Evolutionary conservation across 257 asterid species (phyloP), one percentile per base, ranked within the genome.

Genomic region (Hygrophila difformis): DNA sequence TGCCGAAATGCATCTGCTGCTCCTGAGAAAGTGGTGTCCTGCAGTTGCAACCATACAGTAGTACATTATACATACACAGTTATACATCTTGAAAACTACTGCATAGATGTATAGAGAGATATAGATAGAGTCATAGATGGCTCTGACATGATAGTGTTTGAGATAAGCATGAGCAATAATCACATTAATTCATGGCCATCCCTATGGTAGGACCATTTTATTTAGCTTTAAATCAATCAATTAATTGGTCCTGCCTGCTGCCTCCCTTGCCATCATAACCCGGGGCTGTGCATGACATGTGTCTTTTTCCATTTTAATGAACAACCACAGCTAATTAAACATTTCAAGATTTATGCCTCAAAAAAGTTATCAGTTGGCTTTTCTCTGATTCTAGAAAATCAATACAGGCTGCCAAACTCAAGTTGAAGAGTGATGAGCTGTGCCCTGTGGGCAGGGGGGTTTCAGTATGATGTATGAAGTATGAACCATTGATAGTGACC

Each of bases 1-100:
- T n/a, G 79, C 47, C 66, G 92, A 78, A 76, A 71, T 59, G 69
- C 72, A 70, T 63, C 73, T 54, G 59, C 89, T 57, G 61, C 89
- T 59, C 87, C 78, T 53, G 93, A 66, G 70, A 77, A 79, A 64
- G 69, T 66, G 65, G 68, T 64, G 68, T 78, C 93, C 91, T 81
- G 91, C n/a, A n/a, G n/a, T 59, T 67, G 23, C 79, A 68, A 53
- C 71, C 70, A 67, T 42, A 69, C 60, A 51, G 42, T 17, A 28
- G n/a, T n/a, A n/a, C n/a, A n/a, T n/a, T n/a, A n/a, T n/a, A n/a
- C n/a, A n/a, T n/a, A 15, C 22, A 63, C 56, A 56, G 60, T 59
- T 65, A 62, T 26, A n/a, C n/a, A n/a, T n/a, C n/a, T n/a, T n/a
- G n/a, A n/a, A n/a, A n/a, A n/a, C n/a, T n/a, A n/a, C n/a, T n/a